These are phyloP conservation scores for Termitomyces sp. DNA, from an alignment of 768 basidiomycete genomes.

Conservation along the genomic window DNA sequence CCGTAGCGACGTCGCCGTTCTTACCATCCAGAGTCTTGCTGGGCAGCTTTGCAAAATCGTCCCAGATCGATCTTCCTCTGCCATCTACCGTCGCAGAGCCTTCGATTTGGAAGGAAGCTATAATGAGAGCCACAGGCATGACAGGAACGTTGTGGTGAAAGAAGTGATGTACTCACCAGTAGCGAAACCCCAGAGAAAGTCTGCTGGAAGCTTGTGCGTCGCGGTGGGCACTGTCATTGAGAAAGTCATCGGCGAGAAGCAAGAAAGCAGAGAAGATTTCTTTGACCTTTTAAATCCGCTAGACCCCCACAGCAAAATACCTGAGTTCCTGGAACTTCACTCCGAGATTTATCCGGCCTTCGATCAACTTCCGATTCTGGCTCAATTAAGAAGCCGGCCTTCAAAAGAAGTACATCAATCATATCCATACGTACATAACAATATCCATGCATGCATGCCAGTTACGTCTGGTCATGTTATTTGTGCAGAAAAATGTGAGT, in stretches of 20 bases:
- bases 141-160: neutral
- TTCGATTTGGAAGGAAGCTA: constrained; percentile 72
- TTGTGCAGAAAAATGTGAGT: neutral
- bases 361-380: neutral
- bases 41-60: constrained; percentile 58
- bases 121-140: neutral
- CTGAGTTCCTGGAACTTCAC: constrained; percentile 31
- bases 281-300: constrained; percentile 33
- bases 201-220: constrained; percentile 41
- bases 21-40: constrained; percentile 67
- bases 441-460: neutral
- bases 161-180: constrained; percentile 41
- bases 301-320: constrained; percentile 28
- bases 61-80: constrained; percentile 71
- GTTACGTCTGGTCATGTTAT: neutral
- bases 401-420: neutral
- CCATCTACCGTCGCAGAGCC: constrained; percentile 56
- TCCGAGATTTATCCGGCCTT: constrained; percentile 47
- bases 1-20: constrained; percentile 65
- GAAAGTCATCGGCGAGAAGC: constrained; percentile 16
- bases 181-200: constrained; percentile 69
- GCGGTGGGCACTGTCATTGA: constrained; percentile 27
- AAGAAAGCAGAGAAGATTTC: constrained; percentile 19
- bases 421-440: neutral
- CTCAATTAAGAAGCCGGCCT: neutral